A percentile compares a stretch with the other conserved stretches of the same genome.
These are phyloP conservation scores for Colletotrichum spaethianum DNA, from an alignment of 2,329 filamentous ascomycete species.

Conservation along the genomic window DNA sequence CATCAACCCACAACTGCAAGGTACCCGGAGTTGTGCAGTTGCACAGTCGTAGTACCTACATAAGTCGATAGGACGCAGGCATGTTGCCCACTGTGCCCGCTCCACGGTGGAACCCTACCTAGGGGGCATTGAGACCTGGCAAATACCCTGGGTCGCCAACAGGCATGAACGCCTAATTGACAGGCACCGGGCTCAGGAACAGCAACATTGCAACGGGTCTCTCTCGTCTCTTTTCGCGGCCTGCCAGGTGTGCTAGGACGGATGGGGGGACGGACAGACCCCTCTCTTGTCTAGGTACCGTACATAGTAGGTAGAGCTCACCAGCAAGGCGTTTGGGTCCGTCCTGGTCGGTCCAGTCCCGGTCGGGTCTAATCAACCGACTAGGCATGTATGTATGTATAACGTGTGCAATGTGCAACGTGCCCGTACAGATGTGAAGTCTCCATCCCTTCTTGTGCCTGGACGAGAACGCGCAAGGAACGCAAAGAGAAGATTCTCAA, in stretches of 20 bases:
- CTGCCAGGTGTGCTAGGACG: not conserved
- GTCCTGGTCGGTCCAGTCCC: not conserved
- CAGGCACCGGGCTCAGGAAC: slow-evolving; percentile 24
- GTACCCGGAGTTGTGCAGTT: slow-evolving; percentile 34
- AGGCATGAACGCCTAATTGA: slow-evolving; percentile 26
- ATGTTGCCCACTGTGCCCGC: not conserved
- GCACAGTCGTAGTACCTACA: slow-evolving; percentile 2
- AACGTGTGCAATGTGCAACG: not conserved
- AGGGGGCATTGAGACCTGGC: slow-evolving; percentile 16
- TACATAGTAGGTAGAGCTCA: not conserved
- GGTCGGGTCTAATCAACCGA: not conserved
- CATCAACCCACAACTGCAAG: slow-evolving; percentile 21
- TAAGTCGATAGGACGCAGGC: not conserved
- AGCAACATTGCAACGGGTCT: slow-evolving; percentile 4
- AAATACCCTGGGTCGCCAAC: slow-evolving; percentile 16
- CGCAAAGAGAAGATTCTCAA: not conserved
- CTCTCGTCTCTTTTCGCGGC: slow-evolving; percentile 5
- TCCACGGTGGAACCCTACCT: slow-evolving; percentile 27
- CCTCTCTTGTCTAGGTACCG: not conserved
- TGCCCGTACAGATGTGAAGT: not conserved
- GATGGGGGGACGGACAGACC: slow-evolving; percentile 4
- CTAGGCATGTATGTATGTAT: not conserved
- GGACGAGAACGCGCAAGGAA: not conserved
- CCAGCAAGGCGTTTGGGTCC: not conserved
- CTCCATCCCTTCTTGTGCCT: slow-evolving; percentile 1